Conservation (phyloP, 1,139 yeast genomes). For the Debaryomyces nepalensis region DNA sequence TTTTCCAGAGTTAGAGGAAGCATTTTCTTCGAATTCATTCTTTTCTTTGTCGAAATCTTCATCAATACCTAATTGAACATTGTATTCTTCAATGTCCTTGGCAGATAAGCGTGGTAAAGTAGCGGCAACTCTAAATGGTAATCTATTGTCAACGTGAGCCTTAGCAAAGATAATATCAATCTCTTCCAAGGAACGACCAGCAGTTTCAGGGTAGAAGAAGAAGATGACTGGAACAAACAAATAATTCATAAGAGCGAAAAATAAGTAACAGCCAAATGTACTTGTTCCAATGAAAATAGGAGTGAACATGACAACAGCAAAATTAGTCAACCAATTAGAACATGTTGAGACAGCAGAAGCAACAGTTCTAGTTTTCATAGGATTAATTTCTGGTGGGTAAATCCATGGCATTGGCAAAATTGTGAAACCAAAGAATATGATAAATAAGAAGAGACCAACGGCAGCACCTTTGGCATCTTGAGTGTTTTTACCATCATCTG, state of each 20-base stretch:
- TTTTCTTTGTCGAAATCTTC: constrained; percentile 44
- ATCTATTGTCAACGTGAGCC: constrained; percentile 48
- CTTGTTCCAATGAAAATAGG: constrained; percentile 43
- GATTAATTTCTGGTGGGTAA: constrained; percentile 63
- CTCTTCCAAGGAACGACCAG: constrained; percentile 50
- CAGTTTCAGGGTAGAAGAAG: constrained; percentile 52
- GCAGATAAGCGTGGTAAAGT: constrained; percentile 49
- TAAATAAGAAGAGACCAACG: constrained; percentile 55
- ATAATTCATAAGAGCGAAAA: constrained; percentile 43
- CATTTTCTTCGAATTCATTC: constrained; percentile 37
- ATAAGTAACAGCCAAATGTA: constrained; percentile 47
- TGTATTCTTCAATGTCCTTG: constrained; percentile 52
- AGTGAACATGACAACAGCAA: constrained; percentile 50
- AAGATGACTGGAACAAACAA: constrained; percentile 42
- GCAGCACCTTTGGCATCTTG: constrained; percentile 49
- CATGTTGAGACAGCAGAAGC: constrained; percentile 54
- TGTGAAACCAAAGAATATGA: constrained; percentile 55
- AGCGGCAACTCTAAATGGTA: constrained; percentile 54
- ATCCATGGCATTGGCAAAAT: constrained; percentile 60
- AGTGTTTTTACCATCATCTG: constrained; percentile 23
- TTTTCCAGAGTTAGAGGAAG: constrained; percentile 11
- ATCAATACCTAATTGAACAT: constrained; percentile 50
- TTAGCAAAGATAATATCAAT: constrained; percentile 49
- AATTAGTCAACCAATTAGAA: constrained; percentile 48
- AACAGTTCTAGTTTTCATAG: constrained; percentile 58